Evolutionary conservation across 2,329 filamentous ascomycete genomes (phyloP), one percentile per base, ranked within the genome.

Genomic region (Alternaria alternata): DNA sequence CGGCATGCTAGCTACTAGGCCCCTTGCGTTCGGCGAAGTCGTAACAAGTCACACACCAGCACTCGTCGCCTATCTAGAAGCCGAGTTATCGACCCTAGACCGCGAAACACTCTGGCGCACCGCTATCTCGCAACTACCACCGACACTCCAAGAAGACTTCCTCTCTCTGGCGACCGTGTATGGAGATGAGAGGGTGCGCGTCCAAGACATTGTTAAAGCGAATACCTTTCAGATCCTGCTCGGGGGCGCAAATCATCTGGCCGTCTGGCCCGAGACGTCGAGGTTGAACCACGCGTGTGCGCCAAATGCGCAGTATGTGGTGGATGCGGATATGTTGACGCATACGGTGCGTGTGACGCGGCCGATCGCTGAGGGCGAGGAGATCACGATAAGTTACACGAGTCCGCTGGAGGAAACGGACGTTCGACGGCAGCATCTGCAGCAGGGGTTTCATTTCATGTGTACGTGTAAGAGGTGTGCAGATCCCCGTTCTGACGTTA

Each of bases 261-360:
- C 72, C 1, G 62, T 78, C 0, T 81, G 79, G 30, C 79, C 80
- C 0, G 80, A 81, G 57, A 76, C 79, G 0, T 75, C 73, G 22
- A 62, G 79, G 20, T 61, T 81, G 34, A 82, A 82, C 59, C 81
- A 82, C 63, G 80, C 77, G 32, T 82, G 81, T 57, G 52, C 63
- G 7, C 71, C 76, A 4, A 77, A 75, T 52, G 79, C 80, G 1
- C 81, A 81, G 62, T 78, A 80, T 52, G 74, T 78, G 30, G 67
- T 81, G 6, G 76, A 81, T 44, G 61, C 70, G 0, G 48, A 71
- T 1, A 61, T 69, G 18, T 63, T 82, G 4, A 78, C 77, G n/a
- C 80, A 81, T 54, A 72, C 74, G n/a, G 78, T 81, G 0, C 74
- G 75, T 43, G 78, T 75, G 1, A 76, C 75, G 1, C 63, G 79